A percentile compares a stretch with the other conserved stretches of the same genome.
Conservation (phyloP, 2,329 filamentous ascomycete genomes). For the Cladobotryum mycophilum region DNA sequence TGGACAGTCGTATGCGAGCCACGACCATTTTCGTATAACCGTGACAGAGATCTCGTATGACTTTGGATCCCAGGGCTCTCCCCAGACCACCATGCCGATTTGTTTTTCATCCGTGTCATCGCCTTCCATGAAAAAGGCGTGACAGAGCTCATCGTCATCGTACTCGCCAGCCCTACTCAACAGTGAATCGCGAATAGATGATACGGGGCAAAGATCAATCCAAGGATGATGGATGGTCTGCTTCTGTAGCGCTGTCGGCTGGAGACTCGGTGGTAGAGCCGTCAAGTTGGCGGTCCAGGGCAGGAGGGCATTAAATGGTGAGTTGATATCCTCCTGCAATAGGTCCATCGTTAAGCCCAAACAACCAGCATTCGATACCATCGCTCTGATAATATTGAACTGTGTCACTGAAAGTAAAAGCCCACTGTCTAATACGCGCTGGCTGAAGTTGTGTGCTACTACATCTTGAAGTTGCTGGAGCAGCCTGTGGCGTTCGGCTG, state of each 20-base stretch:
- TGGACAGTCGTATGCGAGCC: slow-evolving; percentile 24
- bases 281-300: not conserved
- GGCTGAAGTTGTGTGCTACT: not conserved
- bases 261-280: slow-evolving; percentile 8
- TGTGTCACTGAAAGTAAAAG: slow-evolving; percentile 7
- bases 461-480: slow-evolving; percentile 3
- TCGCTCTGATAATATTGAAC: slow-evolving; percentile 8
- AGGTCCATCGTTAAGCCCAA: not conserved
- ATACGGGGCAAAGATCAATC: slow-evolving; percentile 11
- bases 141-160: slow-evolving; percentile 14
- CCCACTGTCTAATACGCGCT: slow-evolving; percentile 2
- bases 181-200: slow-evolving; percentile 9
- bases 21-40: slow-evolving; percentile 39
- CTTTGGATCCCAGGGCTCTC: slow-evolving; percentile 35
- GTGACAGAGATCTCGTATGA: slow-evolving; percentile 41
- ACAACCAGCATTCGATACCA: not conserved
- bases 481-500: not conserved
- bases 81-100: slow-evolving; percentile 38
- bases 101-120: slow-evolving; percentile 2
- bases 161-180: not conserved
- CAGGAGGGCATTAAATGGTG: slow-evolving; percentile 3
- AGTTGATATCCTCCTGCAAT: slow-evolving; percentile 1
- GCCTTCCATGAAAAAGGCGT: slow-evolving; percentile 7
- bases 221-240: slow-evolving; percentile 12
- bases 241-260: slow-evolving; percentile 11